Evolutionary conservation across 495 filamentous ascomycete genomes (phyloP), one percentile per base, ranked within the genome.

Genomic region (Haplographium delicatum): DNA sequence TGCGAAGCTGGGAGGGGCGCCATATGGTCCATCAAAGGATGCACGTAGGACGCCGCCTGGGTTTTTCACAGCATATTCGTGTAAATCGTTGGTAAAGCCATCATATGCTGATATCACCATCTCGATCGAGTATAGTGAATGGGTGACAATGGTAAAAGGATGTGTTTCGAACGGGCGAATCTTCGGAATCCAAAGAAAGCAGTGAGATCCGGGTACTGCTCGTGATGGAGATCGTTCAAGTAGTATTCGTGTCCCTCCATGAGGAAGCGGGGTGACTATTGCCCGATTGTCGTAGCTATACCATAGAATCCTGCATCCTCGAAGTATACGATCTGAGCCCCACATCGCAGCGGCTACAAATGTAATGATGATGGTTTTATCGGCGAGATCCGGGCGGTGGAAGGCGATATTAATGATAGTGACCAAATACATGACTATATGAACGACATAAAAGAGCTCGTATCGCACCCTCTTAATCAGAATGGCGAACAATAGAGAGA

Each of bases 91-190:
- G 1, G 78, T 83, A 59, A 81, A 82, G 0, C 78, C 80, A 40
- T 79, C 72, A 58, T 79, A 70, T 11, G 70, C 64, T 27, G 72
- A 71, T 53, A 81, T 66, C 5, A 81, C 66, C 20, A 83, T 75
- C 58, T 83, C 79, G 31, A 77, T 58, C 5, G 47, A 51, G 19
- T 19, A n/a, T 5, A 57, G 58, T 8, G 62, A 52, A 11, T 61
- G 66, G n/a, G 65, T 66, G 20, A 80, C 69, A 47, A 82, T 74
- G n/a, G 79, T 83, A 47, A 84, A 83, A 0, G 79, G 81, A 58
- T 84, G 80, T 2, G 76, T 78, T 56, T 83, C 75, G 22, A 79
- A 65, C 13, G 64, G 54, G 27, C 76, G 71, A 25, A 83, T 72
- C n/a, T 68, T 66, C 0, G 78, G 81, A 7, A 83, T 72, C 72